Conservation (phyloP, 768 basidiomycete genomes). For the Suillus fuscotomentosus region DNA sequence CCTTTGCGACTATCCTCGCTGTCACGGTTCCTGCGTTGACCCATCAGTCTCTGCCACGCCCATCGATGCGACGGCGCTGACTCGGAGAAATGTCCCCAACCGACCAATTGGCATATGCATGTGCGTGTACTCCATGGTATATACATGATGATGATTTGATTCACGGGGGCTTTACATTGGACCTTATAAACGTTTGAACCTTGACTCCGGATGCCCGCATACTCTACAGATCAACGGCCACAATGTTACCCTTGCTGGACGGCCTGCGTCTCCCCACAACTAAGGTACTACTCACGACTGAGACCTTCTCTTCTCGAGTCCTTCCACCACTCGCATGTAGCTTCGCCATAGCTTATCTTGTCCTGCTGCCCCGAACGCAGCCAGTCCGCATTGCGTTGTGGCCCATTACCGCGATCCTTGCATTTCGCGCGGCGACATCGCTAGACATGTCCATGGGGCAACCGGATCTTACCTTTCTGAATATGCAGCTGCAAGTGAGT, state of each 20-base stretch:
- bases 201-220: background rate
- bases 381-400: slow-evolving; percentile 44
- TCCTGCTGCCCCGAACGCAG: slow-evolving; percentile 44
- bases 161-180: no score
- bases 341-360: slow-evolving; percentile 49
- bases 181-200: background rate
- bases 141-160: no score
- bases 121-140: no score
- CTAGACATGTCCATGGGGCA: slow-evolving; percentile 9
- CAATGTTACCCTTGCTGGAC: background rate
- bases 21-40: no score
- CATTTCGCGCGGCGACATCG: slow-evolving; percentile 35
- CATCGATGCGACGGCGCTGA: no score
- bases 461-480: slow-evolving; percentile 1
- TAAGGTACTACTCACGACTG: slow-evolving; percentile 27
- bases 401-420: slow-evolving; percentile 41
- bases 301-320: slow-evolving; percentile 35
- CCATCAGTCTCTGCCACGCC: no score
- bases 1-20: no score
- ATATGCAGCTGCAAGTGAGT: slow-evolving; percentile 15
- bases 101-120: no score
- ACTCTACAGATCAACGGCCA: background rate
- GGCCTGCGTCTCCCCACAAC: slow-evolving; percentile 9
- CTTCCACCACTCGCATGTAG: slow-evolving; percentile 44
- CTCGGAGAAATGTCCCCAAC: no score